These are phyloP conservation scores for Petrea volubilis DNA, from an alignment of 257 asterid species.

Conservation along the genomic window DNA sequence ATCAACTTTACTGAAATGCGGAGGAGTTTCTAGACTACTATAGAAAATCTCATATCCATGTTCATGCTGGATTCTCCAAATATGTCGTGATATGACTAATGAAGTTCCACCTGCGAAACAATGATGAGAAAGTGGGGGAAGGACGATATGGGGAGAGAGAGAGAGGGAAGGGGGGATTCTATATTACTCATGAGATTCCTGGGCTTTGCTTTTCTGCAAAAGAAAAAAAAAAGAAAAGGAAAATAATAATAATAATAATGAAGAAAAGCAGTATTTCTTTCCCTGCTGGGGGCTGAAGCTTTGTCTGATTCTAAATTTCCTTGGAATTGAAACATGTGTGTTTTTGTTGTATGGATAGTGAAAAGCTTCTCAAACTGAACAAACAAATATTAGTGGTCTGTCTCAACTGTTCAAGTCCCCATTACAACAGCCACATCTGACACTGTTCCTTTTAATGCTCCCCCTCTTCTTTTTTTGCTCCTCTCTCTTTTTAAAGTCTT, in stretches of 20 bases:
- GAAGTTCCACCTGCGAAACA: conserved; percentile 33
- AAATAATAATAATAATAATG: too few relatives aligned
- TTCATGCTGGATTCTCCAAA: conserved; percentile 23
- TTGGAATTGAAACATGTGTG: conserved; percentile 15
- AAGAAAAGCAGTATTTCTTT: background rate
- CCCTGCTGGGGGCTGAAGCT: conserved; percentile 16
- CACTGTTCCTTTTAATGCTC: conserved; percentile 9
- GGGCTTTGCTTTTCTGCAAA: conserved; percentile 13
- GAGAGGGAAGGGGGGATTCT: background rate
- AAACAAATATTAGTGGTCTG: too few relatives aligned
- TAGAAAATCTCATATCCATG: conserved; percentile 6
- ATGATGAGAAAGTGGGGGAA: conserved; percentile 34
- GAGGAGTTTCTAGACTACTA: conserved; percentile 14
- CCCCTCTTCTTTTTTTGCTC: background rate
- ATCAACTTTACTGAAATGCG: conserved; percentile 16
- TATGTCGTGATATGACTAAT: conserved; percentile 29
- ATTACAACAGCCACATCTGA: conserved; percentile 4
- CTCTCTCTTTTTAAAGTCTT: too few relatives aligned
- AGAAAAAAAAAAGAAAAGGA: background rate
- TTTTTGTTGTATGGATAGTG: background rate
- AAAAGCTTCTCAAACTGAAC: conserved; percentile 20
- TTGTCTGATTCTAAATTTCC: conserved; percentile 26
- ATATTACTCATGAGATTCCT: conserved; percentile 5
- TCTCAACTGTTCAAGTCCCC: background rate
- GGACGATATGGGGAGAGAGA: conserved; percentile 5